These are phyloP conservation scores for Gnetum montanum DNA, from an alignment of 75 land plant species.

Conservation along the genomic window DNA sequence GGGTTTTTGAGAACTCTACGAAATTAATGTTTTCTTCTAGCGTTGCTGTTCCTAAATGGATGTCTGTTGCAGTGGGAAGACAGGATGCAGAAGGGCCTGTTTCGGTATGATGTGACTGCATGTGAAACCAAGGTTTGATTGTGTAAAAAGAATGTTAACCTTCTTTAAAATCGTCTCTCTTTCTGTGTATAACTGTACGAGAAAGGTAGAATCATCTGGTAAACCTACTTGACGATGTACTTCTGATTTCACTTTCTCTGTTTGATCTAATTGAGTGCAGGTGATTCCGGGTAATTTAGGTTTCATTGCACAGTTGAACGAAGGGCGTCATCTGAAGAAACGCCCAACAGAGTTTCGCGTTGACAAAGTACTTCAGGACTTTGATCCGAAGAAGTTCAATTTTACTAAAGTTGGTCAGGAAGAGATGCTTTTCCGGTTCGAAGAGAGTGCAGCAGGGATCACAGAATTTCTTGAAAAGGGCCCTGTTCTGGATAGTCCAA, in stretches of 20 bases:
- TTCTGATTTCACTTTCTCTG: too few relatives aligned
- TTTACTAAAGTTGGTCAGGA: constrained; percentile 95
- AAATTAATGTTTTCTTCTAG: not conserved
- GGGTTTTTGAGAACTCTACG: not conserved
- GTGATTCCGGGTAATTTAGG: constrained; percentile 83
- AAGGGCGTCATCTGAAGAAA: constrained; percentile 91
- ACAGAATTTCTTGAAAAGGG: constrained; percentile 25
- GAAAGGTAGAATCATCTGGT: too few relatives aligned
- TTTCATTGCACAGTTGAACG: constrained; percentile 91
- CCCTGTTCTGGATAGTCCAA: constrained; percentile 47
- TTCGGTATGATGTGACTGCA: constrained; percentile 91
- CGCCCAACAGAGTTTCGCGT: constrained; percentile 94
- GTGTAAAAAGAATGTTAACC: too few relatives aligned
- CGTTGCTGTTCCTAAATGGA: too few relatives aligned
- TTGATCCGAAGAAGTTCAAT: constrained; percentile 91
- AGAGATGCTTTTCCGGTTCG: constrained; percentile 82
- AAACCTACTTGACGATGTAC: too few relatives aligned
- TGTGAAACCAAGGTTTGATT: constrained; percentile 89
- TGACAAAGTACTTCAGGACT: constrained; percentile 84
- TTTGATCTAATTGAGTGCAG: constrained; percentile 25
- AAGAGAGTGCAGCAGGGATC: constrained; percentile 33
- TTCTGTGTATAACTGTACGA: too few relatives aligned
- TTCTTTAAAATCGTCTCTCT: too few relatives aligned
- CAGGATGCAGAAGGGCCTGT: constrained; percentile 63
- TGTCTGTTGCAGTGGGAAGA: constrained; percentile 97